Evolutionary conservation across 2,329 filamentous ascomycete species (phyloP).

Genomic region (Ceratocystis huliohia): DNA sequence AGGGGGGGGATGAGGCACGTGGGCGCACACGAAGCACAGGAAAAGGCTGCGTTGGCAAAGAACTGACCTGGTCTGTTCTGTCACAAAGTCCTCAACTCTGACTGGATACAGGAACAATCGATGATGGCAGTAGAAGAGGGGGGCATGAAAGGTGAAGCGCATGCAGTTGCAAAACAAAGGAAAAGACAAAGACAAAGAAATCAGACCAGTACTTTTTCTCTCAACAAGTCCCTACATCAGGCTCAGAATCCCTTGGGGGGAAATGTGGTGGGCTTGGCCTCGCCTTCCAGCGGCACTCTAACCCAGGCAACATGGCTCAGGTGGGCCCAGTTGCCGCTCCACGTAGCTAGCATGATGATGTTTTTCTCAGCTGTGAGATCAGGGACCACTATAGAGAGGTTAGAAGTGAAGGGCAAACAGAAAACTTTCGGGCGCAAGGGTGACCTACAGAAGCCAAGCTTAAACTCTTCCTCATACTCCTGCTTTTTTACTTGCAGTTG

Average conservation of each 20-base stretch:
- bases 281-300: conserved; percentile 54
- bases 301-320: conserved; percentile 66
- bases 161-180: not conserved
- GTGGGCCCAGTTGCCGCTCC: conserved; percentile 76
- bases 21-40: not conserved
- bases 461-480: conserved; percentile 64
- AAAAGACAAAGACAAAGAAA: not conserved
- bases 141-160: not conserved
- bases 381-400: conserved; percentile 47
- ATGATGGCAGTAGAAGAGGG: not conserved
- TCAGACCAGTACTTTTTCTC: not conserved
- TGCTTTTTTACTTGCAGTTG: conserved; percentile 59
- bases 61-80: not conserved
- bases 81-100: not conserved
- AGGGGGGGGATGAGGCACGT: not conserved
- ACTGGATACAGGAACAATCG: conserved; percentile 1
- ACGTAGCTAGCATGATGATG: conserved; percentile 51
- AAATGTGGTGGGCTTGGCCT: conserved; percentile 57
- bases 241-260: conserved; percentile 41
- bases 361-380: conserved; percentile 59
- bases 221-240: not conserved
- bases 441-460: conserved; percentile 63
- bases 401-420: not conserved
- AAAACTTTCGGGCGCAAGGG: not conserved
- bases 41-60: not conserved